A percentile compares a stretch with the other conserved stretches of the same genome.
Conservation (phyloP, 805 yeast species). For the Myxozyma mucilagina region DNA sequence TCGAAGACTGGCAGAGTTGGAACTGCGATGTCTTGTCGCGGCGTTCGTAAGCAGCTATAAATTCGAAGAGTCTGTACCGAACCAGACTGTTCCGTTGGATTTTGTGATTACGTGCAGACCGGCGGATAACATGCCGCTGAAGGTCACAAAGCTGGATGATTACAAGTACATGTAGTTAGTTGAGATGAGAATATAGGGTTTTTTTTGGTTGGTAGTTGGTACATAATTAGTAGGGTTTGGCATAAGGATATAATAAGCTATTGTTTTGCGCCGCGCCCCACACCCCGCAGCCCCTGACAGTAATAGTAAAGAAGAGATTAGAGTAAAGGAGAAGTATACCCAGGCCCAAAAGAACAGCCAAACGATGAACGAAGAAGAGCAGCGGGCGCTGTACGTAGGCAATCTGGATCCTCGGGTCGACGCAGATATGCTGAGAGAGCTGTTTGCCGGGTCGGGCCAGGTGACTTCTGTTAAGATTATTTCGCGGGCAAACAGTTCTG, state of each 20-base stretch:
- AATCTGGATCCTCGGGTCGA: slow-evolving; percentile 63
- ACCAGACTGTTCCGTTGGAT: slow-evolving; percentile 5
- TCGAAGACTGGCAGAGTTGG: slow-evolving; percentile 24
- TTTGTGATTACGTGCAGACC: slow-evolving; percentile 22
- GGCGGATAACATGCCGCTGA: slow-evolving; percentile 18
- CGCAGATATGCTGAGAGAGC: slow-evolving; percentile 61
- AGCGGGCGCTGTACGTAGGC: slow-evolving; percentile 66
- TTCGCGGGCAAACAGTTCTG: too few relatives aligned
- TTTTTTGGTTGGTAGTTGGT: too few relatives aligned
- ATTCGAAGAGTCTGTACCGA: slow-evolving; percentile 8
- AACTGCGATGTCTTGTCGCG: slow-evolving; percentile 15
- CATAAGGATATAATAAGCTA: neutral
- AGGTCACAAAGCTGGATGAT: slow-evolving; percentile 17
- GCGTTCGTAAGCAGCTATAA: slow-evolving; percentile 18
- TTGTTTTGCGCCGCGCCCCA: neutral
- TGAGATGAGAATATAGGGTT: too few relatives aligned
- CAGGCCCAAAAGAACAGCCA: neutral
- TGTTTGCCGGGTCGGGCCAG: slow-evolving; percentile 62
- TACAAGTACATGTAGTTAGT: slow-evolving; percentile 2
- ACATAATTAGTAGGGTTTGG: neutral
- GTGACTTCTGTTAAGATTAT: slow-evolving; percentile 68
- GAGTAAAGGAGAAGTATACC: neutral
- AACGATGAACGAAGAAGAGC: neutral
- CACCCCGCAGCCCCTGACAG: too few relatives aligned
- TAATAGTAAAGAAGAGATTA: too few relatives aligned